phyloP scores from a whole-genome alignment of 2,329 filamentous ascomycete genomes.

The Talaromyces marneffei region DNA sequence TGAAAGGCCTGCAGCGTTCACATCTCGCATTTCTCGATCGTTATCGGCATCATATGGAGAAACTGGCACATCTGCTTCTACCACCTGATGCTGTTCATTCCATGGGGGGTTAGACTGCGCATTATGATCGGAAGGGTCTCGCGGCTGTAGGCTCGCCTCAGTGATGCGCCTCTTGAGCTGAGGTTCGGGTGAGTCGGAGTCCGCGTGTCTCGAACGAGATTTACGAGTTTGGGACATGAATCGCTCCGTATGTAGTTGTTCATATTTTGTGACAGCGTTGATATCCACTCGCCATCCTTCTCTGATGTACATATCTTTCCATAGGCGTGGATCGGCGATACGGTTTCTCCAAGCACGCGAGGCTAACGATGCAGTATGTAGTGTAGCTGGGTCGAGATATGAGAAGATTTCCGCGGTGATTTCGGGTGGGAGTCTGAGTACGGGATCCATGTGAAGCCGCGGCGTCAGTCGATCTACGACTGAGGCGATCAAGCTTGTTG shows the following conservation, averaged over 20 bases:
- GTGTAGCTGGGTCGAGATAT: slow-evolving; percentile 73
- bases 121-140: slow-evolving; percentile 19
- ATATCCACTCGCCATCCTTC: slow-evolving; percentile 79
- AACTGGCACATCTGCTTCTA: slow-evolving; percentile 38
- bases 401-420: slow-evolving; percentile 85
- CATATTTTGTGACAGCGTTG: slow-evolving; percentile 60
- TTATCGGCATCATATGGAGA: slow-evolving; percentile 30
- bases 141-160: slow-evolving; percentile 39
- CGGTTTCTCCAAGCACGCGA: slow-evolving; percentile 78
- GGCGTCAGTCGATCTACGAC: slow-evolving; percentile 77
- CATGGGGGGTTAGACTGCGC: slow-evolving; percentile 23
- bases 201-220: slow-evolving; percentile 42
- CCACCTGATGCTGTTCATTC: slow-evolving; percentile 44
- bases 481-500: slow-evolving; percentile 70
- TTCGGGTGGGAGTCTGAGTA: slow-evolving; percentile 77
- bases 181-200: slow-evolving; percentile 46
- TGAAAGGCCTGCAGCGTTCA: slow-evolving; percentile 21
- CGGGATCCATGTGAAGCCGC: slow-evolving; percentile 87
- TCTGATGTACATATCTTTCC: slow-evolving; percentile 73
- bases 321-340: slow-evolving; percentile 75
- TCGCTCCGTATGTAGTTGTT: slow-evolving; percentile 47
- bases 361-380: slow-evolving; percentile 71
- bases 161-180: slow-evolving; percentile 50
- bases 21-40: slow-evolving; percentile 42
- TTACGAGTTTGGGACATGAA: slow-evolving; percentile 38